Conservation (phyloP, 371 early-diverging fungal genomes). For the Zychaea mexicana region DNA sequence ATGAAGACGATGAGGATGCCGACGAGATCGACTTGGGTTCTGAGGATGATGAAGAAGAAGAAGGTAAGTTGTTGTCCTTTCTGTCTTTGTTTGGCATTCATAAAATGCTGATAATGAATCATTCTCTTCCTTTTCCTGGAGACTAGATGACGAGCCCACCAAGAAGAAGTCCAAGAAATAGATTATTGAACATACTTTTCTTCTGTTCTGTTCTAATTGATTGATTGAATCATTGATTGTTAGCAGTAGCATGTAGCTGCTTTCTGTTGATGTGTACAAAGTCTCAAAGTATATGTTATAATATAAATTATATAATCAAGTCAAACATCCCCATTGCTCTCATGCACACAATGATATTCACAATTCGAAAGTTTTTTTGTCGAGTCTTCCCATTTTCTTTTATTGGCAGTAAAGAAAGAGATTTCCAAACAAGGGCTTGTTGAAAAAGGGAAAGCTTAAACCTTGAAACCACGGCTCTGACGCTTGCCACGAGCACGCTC, state of each 20-base stretch:
- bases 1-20: neutral
- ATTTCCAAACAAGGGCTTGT: neutral
- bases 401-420: too few relatives aligned
- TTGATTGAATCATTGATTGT: too few relatives aligned
- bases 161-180: slow-evolving; percentile 1
- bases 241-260: too few relatives aligned
- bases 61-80: neutral
- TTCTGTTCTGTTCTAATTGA: too few relatives aligned
- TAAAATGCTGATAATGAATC: too few relatives aligned
- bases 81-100: too few relatives aligned
- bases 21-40: neutral
- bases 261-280: too few relatives aligned
- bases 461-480: slow-evolving; percentile 94
- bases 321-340: too few relatives aligned
- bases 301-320: too few relatives aligned
- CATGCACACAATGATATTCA: too few relatives aligned
- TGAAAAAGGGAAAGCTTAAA: slow-evolving; percentile 44
- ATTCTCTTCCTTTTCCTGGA: neutral
- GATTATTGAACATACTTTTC: neutral
- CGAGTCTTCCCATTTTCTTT: neutral
- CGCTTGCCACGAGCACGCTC: slow-evolving; percentile 99
- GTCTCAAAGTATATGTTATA: too few relatives aligned
- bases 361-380: too few relatives aligned
- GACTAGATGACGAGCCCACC: neutral
- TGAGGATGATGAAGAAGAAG: neutral